phyloP scores from a whole-genome alignment of 163 green algal genomes.

The Scenedesmus sp. region DNA sequence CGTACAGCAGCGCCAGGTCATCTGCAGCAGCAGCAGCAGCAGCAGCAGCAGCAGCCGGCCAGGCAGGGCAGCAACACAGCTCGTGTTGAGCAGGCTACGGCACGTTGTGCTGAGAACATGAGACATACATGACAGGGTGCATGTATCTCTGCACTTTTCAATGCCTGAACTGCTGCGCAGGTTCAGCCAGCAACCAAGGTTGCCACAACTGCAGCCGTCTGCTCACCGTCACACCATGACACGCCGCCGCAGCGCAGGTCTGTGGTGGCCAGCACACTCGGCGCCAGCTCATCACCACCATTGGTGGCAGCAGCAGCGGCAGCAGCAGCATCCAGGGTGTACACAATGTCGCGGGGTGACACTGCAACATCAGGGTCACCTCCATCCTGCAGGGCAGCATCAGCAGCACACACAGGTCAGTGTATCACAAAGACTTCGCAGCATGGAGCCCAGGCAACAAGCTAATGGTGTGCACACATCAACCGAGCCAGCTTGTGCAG shows the following conservation, averaged over 20 bases:
- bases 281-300: constrained; percentile 9
- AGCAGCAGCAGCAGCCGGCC: not conserved
- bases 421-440: not conserved
- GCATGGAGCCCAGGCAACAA: too few relatives aligned
- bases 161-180: not conserved
- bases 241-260: constrained; percentile 86
- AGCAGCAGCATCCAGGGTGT: constrained; percentile 75
- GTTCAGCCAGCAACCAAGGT: too few relatives aligned
- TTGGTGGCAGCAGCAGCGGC: constrained; percentile 43
- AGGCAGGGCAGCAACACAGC: not conserved
- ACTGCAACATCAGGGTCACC: constrained; percentile 90
- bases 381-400: constrained; percentile 79
- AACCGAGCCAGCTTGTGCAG: too few relatives aligned
- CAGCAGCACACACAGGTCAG: not conserved
- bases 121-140: too few relatives aligned
- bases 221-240: constrained; percentile 62
- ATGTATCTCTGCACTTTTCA: too few relatives aligned
- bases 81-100: too few relatives aligned
- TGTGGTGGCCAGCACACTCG: constrained; percentile 67
- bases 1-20: constrained; percentile 91
- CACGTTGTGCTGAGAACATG: too few relatives aligned
- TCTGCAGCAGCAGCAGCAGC: constrained; percentile 44
- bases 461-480: too few relatives aligned
- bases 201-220: not conserved
- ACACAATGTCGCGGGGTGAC: constrained; percentile 94